Base-by-base conservation (phyloP, 352 stramenopile species). In the Phytophthora colocasiae region DNA sequence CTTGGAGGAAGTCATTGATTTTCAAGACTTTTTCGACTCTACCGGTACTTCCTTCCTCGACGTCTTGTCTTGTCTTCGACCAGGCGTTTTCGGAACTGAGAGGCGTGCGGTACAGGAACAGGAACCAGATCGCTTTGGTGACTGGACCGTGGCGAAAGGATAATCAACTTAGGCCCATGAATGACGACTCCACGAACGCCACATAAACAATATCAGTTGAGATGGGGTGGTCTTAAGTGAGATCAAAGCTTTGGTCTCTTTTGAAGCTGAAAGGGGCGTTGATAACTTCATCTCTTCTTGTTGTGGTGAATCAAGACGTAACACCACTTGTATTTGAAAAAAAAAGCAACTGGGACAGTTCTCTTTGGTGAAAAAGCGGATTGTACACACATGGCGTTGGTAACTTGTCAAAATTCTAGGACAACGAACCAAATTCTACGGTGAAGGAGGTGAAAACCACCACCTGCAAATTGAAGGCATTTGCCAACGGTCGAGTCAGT, bases 101-200 rank as follows among this genome's bases (percentile, higher is more conserved):
- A 2, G n/a, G 6, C 24, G 3, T 5, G 17, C 36, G 19, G 54
- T 38, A 36, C 53, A 51, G 27, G n/a, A n/a, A n/a, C n/a, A n/a
- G n/a, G 24, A 31, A 22, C 22, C 22, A 22, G 22, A 22, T 22
- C 22, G 22, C 22, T 22, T 3, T 32, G 19, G 4, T 4, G 22
- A 46, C 19, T 27, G 54, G 54, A 49, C 31, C 27, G 6, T 0
- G 14, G 4, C 9, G 34, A 47, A 40, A 4, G 24, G 31, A 54
- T 61, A 66, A 66, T 55, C 58, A 48, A 29, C 17, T 12, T 50
- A 62, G 44, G 55, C n/a, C 29, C 44, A n/a, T 29, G 34, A 40
- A 39, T 31, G 36, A 50, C 39, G 6, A 26, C n/a, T 52, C 36
- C 24, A 12, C 53, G 27, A 1, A 0, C 15, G 43, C 26, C 60